Evolutionary conservation across 352 stramenopile species (phyloP), one percentile per base, ranked within the genome.

Genomic region (Blastocystis sp.): DNA sequence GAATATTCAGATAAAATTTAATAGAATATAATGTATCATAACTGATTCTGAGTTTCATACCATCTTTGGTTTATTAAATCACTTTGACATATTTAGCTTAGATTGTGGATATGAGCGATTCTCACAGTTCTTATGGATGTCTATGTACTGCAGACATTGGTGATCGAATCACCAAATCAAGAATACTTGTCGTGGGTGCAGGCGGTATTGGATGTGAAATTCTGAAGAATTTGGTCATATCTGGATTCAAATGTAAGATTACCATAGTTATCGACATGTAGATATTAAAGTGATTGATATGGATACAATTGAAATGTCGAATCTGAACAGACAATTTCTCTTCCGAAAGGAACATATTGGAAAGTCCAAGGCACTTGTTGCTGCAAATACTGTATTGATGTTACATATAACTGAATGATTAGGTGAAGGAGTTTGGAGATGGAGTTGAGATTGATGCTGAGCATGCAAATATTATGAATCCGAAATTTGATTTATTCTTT

Each of bases 231-330:
- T 92, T 99, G 48, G 96, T 98, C 57, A 92, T 99, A 2, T 96
- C 92, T 57, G 97, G 97, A 30, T 99, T 99, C 91, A 91, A 92
- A 22, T 42, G 59, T 64, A 35, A 9, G 48, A 53, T 19, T 81
- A 30, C 17, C 6, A 0, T 27, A 37, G 82, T 95, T 88, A 94
- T 96, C 90, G 69, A 92, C n/a, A 51, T 37, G 27, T 89, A 89
- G 78, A 89, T 56, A 89, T 89, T 2, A 89, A 89, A 24, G 37
- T 76, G 13, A 96, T 99, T 81, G 97, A 99, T 91, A 91, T 99
- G 54, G 97, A 99, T 92, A 99, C 96, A 37, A 99, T 99, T 90
- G 97, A 99, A 92, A 96, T 99, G 81, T 99, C 96, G 27, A 99
- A 99, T 92, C 92, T 99, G 73, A 99, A 99, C 92, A 94, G 97